These are phyloP conservation scores for Citrullus colocynthis DNA, from an alignment of 306 rosid species.

Conservation along the genomic window DNA sequence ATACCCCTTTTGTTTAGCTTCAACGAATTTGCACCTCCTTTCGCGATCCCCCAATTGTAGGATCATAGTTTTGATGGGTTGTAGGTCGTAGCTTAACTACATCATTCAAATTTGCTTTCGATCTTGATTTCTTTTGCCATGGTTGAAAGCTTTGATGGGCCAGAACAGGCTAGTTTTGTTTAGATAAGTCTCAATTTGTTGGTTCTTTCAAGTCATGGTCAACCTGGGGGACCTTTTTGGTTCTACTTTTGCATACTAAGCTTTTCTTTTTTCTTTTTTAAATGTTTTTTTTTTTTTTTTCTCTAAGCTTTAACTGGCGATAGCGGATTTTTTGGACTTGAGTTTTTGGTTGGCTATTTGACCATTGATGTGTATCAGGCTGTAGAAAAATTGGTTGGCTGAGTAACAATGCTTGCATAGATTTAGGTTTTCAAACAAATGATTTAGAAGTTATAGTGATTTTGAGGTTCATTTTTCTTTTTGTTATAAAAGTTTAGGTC, in stretches of 20 bases:
- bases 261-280: neutral
- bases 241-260: neutral
- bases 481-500: neutral
- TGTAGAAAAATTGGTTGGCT: neutral
- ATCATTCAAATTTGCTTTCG: neutral
- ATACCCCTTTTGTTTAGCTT: conserved; percentile 5
- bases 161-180: neutral
- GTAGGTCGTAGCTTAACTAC: neutral
- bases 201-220: neutral
- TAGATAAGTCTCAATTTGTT: neutral
- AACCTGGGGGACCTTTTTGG: neutral
- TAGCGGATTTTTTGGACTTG: neutral
- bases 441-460: neutral
- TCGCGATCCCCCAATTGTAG: neutral
- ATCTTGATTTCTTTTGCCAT: neutral
- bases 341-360: neutral
- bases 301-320: neutral
- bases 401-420: neutral
- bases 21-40: neutral
- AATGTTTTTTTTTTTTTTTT: neutral
- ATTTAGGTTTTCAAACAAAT: neutral
- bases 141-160: neutral
- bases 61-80: neutral
- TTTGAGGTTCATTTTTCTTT: neutral
- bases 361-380: neutral